Percentiles rank a stretch among this genome's conserved stretches.
phyloP scores from a whole-genome alignment of 2,329 filamentous ascomycete species.

The Botrytis squamosa region DNA sequence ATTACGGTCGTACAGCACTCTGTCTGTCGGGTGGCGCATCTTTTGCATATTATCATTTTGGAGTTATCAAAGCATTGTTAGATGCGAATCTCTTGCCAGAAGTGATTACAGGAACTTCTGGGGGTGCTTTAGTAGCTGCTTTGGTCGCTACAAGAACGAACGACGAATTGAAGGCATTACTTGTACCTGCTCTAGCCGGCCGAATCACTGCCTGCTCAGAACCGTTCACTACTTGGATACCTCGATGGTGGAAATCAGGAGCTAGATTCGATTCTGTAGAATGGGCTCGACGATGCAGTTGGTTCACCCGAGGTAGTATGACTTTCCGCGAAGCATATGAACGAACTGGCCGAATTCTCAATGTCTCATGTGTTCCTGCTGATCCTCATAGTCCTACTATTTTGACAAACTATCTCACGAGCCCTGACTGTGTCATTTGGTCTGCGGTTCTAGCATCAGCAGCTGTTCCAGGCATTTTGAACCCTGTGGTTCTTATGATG shows the following conservation, averaged over 20 bases:
- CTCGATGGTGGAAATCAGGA: constrained; percentile 87
- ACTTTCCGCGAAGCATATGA: constrained; percentile 96
- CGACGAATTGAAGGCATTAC: constrained; percentile 79
- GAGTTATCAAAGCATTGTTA: constrained; percentile 83
- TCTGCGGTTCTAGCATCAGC: constrained; percentile 92
- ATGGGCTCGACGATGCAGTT: constrained; percentile 81
- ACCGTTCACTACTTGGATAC: constrained; percentile 69
- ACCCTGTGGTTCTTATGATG: constrained; percentile 95
- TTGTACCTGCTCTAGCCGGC: constrained; percentile 45
- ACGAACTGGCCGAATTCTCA: constrained; percentile 88
- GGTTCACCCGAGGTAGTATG: constrained; percentile 88
- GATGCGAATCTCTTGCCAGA: constrained; percentile 84
- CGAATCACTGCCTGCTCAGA: constrained; percentile 52
- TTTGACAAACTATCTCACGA: constrained; percentile 91
- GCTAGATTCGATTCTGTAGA: constrained; percentile 91
- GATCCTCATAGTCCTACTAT: constrained; percentile 90
- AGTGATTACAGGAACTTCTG: constrained; percentile 95
- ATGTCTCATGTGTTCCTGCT: constrained; percentile 92
- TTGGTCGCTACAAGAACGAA: constrained; percentile 87
- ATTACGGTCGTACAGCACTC: constrained; percentile 87
- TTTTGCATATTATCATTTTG: constrained; percentile 96
- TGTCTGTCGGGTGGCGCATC: constrained; percentile 91
- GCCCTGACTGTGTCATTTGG: constrained; percentile 97
- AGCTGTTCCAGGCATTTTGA: constrained; percentile 92
- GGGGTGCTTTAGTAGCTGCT: constrained; percentile 85